Conservation (phyloP, 768 basidiomycete genomes). For the Serendipita vermifera region DNA sequence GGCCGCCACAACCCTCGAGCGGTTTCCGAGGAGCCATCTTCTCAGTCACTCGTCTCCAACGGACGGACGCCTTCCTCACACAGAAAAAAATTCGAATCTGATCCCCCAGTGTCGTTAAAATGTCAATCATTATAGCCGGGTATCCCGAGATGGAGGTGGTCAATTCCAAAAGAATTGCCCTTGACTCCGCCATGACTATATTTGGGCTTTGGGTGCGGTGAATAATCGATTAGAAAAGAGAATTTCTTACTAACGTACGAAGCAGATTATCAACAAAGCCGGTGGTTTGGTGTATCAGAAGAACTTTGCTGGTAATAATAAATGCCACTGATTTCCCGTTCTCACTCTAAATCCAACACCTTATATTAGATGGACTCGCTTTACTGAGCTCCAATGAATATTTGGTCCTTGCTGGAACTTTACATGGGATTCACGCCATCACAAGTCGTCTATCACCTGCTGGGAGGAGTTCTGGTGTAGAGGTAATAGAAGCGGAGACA, state of each 20-base stretch:
- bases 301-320: slow-evolving; percentile 64
- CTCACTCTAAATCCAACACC: slow-evolving; percentile 2
- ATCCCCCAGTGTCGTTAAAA: not conserved
- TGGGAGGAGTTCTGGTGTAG: slow-evolving; percentile 70
- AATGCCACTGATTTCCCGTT: not conserved
- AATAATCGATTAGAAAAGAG: not conserved
- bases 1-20: not conserved
- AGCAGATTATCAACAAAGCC: slow-evolving; percentile 92
- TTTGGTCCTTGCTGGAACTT: slow-evolving; percentile 87
- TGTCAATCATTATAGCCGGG: not conserved
- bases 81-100: not conserved
- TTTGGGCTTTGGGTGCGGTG: slow-evolving; percentile 65
- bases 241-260: slow-evolving; percentile 11
- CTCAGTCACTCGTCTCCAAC: slow-evolving; percentile 1
- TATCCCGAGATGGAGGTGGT: not conserved
- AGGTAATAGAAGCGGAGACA: slow-evolving; percentile 90
- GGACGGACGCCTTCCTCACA: not conserved
- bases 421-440: slow-evolving; percentile 98
- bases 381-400: slow-evolving; percentile 87
- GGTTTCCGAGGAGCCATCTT: not conserved
- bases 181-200: slow-evolving; percentile 44
- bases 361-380: slow-evolving; percentile 68
- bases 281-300: slow-evolving; percentile 92
- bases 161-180: not conserved
- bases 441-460: slow-evolving; percentile 81